These are phyloP conservation scores for Striga asiatica DNA, from an alignment of 257 asterid genomes.

Conservation along the genomic window DNA sequence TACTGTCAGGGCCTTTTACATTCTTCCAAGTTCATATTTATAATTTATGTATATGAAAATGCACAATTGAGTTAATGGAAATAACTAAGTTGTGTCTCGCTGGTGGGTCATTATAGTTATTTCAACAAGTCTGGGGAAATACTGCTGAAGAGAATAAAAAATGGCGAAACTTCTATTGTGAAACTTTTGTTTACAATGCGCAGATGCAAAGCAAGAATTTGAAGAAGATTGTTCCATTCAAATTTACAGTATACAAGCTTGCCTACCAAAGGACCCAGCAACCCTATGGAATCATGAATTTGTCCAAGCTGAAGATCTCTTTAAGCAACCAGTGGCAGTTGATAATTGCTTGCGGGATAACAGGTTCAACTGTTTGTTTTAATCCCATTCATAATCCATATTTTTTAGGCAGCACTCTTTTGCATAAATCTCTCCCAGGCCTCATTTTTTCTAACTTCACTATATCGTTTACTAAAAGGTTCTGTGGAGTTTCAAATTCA, in stretches of 20 bases:
- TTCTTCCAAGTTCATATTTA: too few relatives aligned
- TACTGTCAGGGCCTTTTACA: neutral
- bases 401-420: neutral
- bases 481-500: conserved; percentile 76
- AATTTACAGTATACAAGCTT: conserved; percentile 81
- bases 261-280: conserved; percentile 90
- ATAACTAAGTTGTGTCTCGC: too few relatives aligned
- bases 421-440: neutral
- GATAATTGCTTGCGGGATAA: conserved; percentile 79
- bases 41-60: too few relatives aligned
- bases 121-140: too few relatives aligned
- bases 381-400: too few relatives aligned
- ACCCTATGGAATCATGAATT: conserved; percentile 89
- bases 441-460: conserved; percentile 1
- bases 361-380: conserved; percentile 39
- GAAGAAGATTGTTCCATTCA: conserved; percentile 60
- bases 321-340: conserved; percentile 42
- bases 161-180: neutral
- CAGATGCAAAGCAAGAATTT: conserved; percentile 76
- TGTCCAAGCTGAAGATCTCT: conserved; percentile 80
- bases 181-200: conserved; percentile 14
- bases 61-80: neutral
- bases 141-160: too few relatives aligned
- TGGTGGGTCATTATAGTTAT: too few relatives aligned
- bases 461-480: conserved; percentile 31